phyloP scores from a whole-genome alignment of 2,329 filamentous ascomycete species.

The Diaporthe citrichinensis region DNA sequence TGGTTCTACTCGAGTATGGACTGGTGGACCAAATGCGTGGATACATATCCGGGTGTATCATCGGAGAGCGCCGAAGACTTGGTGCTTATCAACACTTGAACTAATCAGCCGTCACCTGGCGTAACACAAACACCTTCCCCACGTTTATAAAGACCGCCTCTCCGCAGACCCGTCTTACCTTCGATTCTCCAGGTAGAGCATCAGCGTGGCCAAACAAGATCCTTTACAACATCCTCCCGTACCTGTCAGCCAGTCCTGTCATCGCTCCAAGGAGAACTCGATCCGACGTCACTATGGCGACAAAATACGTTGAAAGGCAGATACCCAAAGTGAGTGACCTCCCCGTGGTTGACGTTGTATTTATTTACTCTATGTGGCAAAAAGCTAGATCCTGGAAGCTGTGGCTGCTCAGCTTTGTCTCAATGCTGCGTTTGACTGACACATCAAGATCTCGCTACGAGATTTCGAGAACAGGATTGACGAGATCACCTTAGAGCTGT shows the following conservation, averaged over 20 bases:
- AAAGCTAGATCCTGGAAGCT: too few species aligned
- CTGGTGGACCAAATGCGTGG: neutral
- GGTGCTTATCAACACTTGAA: conserved; percentile 37
- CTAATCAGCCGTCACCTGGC: neutral
- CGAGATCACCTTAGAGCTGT: conserved; percentile 66
- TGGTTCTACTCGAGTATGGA: neutral
- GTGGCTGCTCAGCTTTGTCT: neutral
- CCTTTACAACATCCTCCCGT: neutral
- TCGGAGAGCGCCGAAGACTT: conserved; percentile 39
- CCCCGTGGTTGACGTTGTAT: neutral
- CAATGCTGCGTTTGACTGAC: neutral
- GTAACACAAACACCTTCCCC: neutral
- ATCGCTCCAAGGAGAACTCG: neutral
- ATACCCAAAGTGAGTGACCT: conserved; percentile 40
- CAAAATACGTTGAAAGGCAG: conserved; percentile 39
- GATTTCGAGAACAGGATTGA: conserved; percentile 67
- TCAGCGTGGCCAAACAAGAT: neutral
- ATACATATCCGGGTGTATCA: conserved; percentile 15
- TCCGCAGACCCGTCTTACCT: neutral
- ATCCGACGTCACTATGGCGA: conserved; percentile 19
- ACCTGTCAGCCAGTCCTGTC: too few species aligned
- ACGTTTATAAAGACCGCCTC: conserved; percentile 24
- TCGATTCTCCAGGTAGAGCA: neutral
- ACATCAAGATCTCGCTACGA: conserved; percentile 65
- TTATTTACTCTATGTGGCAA: neutral